Conservation (phyloP, 768 basidiomycete genomes). For the Pleurotus sapidus region DNA sequence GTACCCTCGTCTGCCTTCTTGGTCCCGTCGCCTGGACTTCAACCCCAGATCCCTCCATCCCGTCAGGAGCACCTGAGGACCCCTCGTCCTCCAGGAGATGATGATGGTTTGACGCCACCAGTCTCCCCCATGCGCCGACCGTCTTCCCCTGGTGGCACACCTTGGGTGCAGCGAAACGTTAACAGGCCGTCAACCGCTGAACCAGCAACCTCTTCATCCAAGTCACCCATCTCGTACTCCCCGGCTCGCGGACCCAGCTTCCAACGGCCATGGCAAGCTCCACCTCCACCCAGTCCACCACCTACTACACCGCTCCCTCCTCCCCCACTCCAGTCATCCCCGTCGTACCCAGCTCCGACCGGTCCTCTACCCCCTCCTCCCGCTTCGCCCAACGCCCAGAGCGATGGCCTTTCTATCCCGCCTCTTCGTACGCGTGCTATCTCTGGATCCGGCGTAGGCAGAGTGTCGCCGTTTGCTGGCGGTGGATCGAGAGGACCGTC, state of each 20-base stretch:
- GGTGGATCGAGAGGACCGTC: not conserved
- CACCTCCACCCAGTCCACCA: slow-evolving; percentile 49
- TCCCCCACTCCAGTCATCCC: slow-evolving; percentile 20
- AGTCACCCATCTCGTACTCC: not conserved
- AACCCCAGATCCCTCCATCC: not conserved
- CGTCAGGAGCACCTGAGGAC: not conserved
- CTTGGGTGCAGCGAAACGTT: not conserved
- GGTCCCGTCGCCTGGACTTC: slow-evolving; percentile 10
- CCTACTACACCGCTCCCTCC: slow-evolving; percentile 42
- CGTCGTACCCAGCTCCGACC: not conserved
- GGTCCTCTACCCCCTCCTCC: slow-evolving; percentile 1
- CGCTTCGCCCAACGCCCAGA: not conserved
- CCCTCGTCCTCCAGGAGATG: not conserved
- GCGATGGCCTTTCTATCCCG: not conserved
- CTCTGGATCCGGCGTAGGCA: not conserved
- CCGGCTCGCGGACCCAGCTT: slow-evolving; percentile 1
- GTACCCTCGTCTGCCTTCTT: slow-evolving; percentile 8
- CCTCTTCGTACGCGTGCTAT: not conserved
- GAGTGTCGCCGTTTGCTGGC: not conserved
- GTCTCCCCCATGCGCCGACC: not conserved
- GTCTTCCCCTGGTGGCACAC: not conserved
- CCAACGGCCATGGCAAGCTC: not conserved
- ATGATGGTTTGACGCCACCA: not conserved
- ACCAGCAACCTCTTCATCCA: not conserved
- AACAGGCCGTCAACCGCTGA: not conserved